Percentiles rank a stretch among this genome's conserved stretches.
These are phyloP conservation scores for Emergomyces orientalis DNA, from an alignment of 2,329 filamentous ascomycete species.

Conservation along the genomic window DNA sequence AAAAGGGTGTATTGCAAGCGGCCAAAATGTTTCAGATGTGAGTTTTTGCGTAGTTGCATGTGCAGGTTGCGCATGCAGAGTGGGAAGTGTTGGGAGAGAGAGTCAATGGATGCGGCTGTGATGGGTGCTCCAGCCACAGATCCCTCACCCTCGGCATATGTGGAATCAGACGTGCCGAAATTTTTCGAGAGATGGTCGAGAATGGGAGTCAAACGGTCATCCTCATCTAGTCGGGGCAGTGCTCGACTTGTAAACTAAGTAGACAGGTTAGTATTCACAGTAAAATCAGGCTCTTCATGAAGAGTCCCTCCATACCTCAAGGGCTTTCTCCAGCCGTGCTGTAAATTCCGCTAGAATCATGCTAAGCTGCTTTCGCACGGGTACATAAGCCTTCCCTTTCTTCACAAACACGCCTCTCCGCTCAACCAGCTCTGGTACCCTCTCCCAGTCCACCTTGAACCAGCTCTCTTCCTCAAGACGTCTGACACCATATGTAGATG, in stretches of 20 bases:
- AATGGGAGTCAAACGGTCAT: constrained; percentile 75
- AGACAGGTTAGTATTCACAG: background rate
- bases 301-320: constrained; percentile 55
- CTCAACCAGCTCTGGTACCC: constrained; percentile 84
- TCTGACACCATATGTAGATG: constrained; percentile 43
- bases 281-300: background rate
- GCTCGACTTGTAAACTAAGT: constrained; percentile 74
- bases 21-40: constrained; percentile 86
- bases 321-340: constrained; percentile 63
- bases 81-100: constrained; percentile 71
- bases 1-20: constrained; percentile 93
- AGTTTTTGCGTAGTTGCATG: constrained; percentile 71
- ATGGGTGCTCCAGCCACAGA: constrained; percentile 63
- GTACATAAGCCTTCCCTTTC: constrained; percentile 82
- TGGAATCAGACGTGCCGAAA: constrained; percentile 83
- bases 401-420: constrained; percentile 64
- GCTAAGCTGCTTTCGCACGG: constrained; percentile 72
- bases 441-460: constrained; percentile 96
- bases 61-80: constrained; percentile 93
- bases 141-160: constrained; percentile 59
- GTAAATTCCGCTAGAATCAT: constrained; percentile 87
- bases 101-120: constrained; percentile 68
- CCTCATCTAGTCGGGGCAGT: constrained; percentile 85
- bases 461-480: constrained; percentile 68
- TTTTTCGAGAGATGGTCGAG: constrained; percentile 83